Evolutionary conservation across 2,329 filamentous ascomycete species (phyloP).

Genomic region (Endothia cerciana): DNA sequence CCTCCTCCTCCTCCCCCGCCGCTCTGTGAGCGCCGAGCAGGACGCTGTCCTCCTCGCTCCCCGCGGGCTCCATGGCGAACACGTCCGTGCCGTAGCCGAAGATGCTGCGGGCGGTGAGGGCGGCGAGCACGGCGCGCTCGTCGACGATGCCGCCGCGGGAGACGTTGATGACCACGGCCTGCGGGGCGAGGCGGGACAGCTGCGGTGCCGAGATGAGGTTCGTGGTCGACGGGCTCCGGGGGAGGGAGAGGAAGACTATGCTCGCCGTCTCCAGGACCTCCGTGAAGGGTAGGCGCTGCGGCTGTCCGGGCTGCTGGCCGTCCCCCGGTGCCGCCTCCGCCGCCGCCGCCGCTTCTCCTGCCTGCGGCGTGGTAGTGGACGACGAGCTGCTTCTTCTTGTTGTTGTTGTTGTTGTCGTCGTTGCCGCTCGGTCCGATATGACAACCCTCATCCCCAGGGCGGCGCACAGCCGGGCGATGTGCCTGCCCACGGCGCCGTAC

Average conservation of each 20-base stretch:
- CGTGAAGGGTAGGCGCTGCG: slow-evolving; percentile 30
- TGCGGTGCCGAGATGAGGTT: slow-evolving; percentile 32
- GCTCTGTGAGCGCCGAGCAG: slow-evolving; percentile 29
- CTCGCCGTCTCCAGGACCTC: slow-evolving; percentile 31
- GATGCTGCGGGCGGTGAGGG: slow-evolving; percentile 30
- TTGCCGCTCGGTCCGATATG: slow-evolving; percentile 31
- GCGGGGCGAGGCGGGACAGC: slow-evolving; percentile 31
- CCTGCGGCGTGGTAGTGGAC: not conserved
- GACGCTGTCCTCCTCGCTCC: slow-evolving; percentile 31
- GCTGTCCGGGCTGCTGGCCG: no score
- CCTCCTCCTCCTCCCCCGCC: slow-evolving; percentile 20
- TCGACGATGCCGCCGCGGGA: slow-evolving; percentile 33
- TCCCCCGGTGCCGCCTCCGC: no score
- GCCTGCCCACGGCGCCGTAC: slow-evolving; percentile 31
- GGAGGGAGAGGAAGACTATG: slow-evolving; percentile 33
- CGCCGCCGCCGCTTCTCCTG: no score
- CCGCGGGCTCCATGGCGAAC: slow-evolving; percentile 34
- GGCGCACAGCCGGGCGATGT: slow-evolving; percentile 31
- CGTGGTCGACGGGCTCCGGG: slow-evolving; percentile 23
- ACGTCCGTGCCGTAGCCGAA: slow-evolving; percentile 35
- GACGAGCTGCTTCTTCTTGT: no score
- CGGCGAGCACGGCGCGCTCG: slow-evolving; percentile 30
- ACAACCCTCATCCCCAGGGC: slow-evolving; percentile 34
- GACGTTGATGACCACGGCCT: slow-evolving; percentile 33
- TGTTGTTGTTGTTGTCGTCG: not conserved